Evolutionary conservation across 225 moss, liverwort and hornwort genomes (phyloP), one percentile per base, ranked within the genome.

Genomic region (Lunularia cruciata): DNA sequence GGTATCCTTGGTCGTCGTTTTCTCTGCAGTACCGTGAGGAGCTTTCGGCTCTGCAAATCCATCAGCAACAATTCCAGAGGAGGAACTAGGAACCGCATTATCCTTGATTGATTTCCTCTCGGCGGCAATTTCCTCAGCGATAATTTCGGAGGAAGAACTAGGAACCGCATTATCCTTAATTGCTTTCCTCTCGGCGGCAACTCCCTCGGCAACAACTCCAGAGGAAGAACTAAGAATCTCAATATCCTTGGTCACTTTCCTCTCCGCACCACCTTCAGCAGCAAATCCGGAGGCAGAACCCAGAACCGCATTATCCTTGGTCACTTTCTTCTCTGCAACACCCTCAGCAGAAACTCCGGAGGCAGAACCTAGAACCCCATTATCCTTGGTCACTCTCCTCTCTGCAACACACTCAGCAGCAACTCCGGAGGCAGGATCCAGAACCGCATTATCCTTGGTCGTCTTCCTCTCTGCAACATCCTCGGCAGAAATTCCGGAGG

Each of bases 111-210:
- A 53, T 28, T 51, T 60, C 38, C 60, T 75, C 25, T 75, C n/a
- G n/a, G n/a, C n/a, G n/a, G n/a, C n/a, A n/a, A n/a, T n/a, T n/a
- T n/a, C n/a, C 33, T 73, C 53, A 35, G 4, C 33, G 26, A 36
- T 35, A 55, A 27, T 45, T 28, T 22, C 35, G 0, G 38, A 43
- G 32, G 25, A 13, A 49, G 55, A 57, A 36, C 46, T 66, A 4
- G 58, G n/a, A 27, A 31, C 58, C 35, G 59, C 18, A 19, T 60
- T 27, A 10, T 68, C 75, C 14, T 6, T 59, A 48, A 36, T 40
- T 22, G 39, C 40, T 28, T 51, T 60, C 38, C 60, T 75, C 25
- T 75, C n/a, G n/a, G n/a, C n/a, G n/a, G n/a, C n/a, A n/a, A n/a
- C n/a, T n/a, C n/a, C 40, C 37, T 74, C 57, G 30, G 7, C 37